Evolutionary conservation across 1,284 basidiomycete genomes (phyloP), one percentile per base, ranked within the genome.

Genomic region (Leccinum holopus): DNA sequence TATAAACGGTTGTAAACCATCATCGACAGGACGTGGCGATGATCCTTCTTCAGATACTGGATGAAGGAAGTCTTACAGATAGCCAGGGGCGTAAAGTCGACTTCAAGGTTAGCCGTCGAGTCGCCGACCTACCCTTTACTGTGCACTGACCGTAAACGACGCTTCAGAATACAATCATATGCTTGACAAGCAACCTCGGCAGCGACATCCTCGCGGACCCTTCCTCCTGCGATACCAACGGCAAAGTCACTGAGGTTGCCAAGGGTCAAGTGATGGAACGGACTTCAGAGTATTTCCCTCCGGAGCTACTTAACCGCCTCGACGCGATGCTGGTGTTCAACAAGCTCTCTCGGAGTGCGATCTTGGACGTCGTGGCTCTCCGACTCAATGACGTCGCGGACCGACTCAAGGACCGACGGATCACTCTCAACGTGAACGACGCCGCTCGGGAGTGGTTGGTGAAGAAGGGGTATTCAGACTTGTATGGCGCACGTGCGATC

Each of bases 271-370:
- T 98, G n/a, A 78, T 96, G 25, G 83, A 85, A 62, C 83, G 90
- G 37, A 92, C 93, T 0, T 79, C 85, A 5, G 85, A 87, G 63
- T 87, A 88, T 76, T 97, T 96, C 83, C 88, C 94, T 16, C 96
- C 95, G 0, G 95, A 98, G 76, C 82, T 98, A 1, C 82, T 95
- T 62, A 96, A 97, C 75, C 88, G 94, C 11, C 83, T 97, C 59
- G 94, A 97, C 75, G 88, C 93, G 11, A 90, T 92, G 73, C 80
- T 91, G 28, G 90, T 96, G 12, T 97, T 97, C 81, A 95, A 96
- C 80, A 94, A 93, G 70, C 86, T 96, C 11, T 88, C 91, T 2
- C 83, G 82, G 12, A 74, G 78, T 25, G 87, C 88, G 7, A 92
- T 97, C 64, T 78, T 21, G 21, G 21, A 21, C 21, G 21, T 21